Conservation (phyloP, 2,329 filamentous ascomycete genomes). For the Fusarium duplospermum region DNA sequence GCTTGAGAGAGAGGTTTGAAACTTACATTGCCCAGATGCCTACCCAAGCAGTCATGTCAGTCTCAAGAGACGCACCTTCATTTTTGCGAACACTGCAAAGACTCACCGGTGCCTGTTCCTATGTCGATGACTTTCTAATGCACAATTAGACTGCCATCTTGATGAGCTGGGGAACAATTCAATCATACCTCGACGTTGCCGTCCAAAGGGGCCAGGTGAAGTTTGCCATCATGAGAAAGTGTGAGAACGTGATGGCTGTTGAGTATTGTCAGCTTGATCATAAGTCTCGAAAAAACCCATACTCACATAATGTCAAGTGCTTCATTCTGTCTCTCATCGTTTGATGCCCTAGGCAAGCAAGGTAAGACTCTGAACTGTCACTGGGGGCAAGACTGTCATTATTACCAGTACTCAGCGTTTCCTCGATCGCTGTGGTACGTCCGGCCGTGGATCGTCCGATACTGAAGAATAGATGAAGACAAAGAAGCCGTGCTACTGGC, state of each 20-base stretch:
- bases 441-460: slow-evolving; percentile 23
- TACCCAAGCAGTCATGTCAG: background rate
- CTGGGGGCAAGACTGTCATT: background rate
- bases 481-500: slow-evolving; percentile 17
- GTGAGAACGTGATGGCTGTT: slow-evolving; percentile 5
- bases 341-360: background rate
- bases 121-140: background rate
- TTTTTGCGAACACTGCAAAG: background rate
- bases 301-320: slow-evolving; percentile 6
- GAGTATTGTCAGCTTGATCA: background rate
- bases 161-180: too few species aligned
- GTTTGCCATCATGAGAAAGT: slow-evolving; percentile 5
- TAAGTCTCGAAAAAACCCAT: too few species aligned
- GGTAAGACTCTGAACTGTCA: background rate
- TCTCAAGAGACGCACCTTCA: background rate
- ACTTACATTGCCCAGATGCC: slow-evolving; percentile 12
- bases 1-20: background rate
- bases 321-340: slow-evolving; percentile 6
- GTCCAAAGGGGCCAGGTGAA: slow-evolving; percentile 3
- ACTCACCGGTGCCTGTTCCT: background rate
- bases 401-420: slow-evolving; percentile 23
- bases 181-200: background rate
- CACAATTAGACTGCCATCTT: background rate
- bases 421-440: slow-evolving; percentile 21
- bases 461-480: slow-evolving; percentile 19